These are phyloP conservation scores for Coemansia sp. DNA, from an alignment of 192 early-diverging fungal genomes.

Conservation along the genomic window DNA sequence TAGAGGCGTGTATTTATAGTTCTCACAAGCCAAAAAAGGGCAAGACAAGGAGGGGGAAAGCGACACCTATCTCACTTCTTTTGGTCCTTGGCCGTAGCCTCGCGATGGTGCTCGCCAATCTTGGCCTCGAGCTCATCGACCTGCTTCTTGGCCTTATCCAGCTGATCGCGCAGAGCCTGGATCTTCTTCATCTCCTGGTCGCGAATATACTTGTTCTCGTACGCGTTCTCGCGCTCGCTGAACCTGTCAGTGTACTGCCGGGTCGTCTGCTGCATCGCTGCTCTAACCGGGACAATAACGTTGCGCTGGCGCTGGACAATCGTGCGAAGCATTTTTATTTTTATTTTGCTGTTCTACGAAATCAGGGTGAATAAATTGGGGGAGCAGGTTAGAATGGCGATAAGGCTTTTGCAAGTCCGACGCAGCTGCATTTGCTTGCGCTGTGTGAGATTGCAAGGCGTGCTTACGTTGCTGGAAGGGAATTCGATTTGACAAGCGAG, in stretches of 20 bases:
- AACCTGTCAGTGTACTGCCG: slow-evolving; percentile 41
- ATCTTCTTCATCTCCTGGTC: slow-evolving; percentile 46
- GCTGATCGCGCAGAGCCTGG: slow-evolving; percentile 32
- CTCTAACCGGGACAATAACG: slow-evolving; percentile 7
- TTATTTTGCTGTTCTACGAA: too few relatives aligned
- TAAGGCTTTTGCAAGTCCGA: background rate
- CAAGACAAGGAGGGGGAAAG: background rate
- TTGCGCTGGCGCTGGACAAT: slow-evolving; percentile 27
- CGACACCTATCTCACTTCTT: slow-evolving; percentile 9
- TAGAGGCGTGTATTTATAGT: background rate
- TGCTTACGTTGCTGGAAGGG: too few relatives aligned
- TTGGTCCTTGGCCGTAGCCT: background rate
- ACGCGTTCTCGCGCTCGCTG: slow-evolving; percentile 50
- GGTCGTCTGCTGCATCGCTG: slow-evolving; percentile 16
- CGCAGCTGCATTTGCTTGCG: background rate
- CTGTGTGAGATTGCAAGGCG: too few relatives aligned
- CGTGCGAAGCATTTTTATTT: slow-evolving; percentile 48
- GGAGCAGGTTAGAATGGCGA: too few relatives aligned
- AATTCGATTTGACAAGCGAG: too few relatives aligned
- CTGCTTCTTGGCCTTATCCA: slow-evolving; percentile 37
- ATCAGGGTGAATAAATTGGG: too few relatives aligned
- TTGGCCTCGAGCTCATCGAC: slow-evolving; percentile 32
- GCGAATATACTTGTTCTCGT: slow-evolving; percentile 57
- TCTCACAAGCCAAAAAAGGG: background rate
- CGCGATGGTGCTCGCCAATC: slow-evolving; percentile 22